phyloP scores from a whole-genome alignment of 2,329 filamentous ascomycete genomes.

The Fragosphaeria purpurea region DNA sequence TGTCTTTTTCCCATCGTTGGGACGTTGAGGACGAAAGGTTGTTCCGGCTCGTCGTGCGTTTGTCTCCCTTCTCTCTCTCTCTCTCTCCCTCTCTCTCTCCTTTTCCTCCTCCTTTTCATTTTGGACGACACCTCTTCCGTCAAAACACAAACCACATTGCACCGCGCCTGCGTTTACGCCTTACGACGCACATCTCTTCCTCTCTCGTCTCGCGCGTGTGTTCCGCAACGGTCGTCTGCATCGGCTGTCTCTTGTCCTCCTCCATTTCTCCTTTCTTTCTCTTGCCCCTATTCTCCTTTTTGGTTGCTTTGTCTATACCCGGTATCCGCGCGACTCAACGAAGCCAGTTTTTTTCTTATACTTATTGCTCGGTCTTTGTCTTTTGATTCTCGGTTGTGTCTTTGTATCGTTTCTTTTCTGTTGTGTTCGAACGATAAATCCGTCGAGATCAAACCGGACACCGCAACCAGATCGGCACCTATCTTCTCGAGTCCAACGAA shows the following conservation, averaged over 20 bases:
- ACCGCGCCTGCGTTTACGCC: slow-evolving; percentile 1
- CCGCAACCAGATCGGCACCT: too few relatives aligned
- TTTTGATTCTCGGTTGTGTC: too few relatives aligned
- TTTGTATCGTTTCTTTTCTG: too few relatives aligned
- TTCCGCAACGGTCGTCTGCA: slow-evolving; percentile 4
- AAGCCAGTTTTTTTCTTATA: too few relatives aligned
- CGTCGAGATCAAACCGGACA: too few relatives aligned
- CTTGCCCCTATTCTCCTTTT: background rate
- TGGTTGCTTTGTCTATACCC: background rate
- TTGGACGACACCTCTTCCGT: slow-evolving; percentile 4
- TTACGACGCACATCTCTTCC: background rate
- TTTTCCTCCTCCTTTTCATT: background rate
- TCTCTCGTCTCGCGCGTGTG: too few relatives aligned
- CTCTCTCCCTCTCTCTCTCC: background rate
- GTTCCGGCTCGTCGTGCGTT: background rate
- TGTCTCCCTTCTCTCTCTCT: background rate
- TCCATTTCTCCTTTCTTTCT: background rate
- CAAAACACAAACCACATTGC: slow-evolving; percentile 1
- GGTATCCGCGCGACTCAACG: too few relatives aligned
- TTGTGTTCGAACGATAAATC: too few relatives aligned
- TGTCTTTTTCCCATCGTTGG: background rate
- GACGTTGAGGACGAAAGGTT: too few relatives aligned
- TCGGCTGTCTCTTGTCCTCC: background rate
- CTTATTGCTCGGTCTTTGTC: too few relatives aligned
- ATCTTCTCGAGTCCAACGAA: too few relatives aligned